Conservation (phyloP, 2,329 filamentous ascomycete species). For the Aspergillus ustus region DNA sequence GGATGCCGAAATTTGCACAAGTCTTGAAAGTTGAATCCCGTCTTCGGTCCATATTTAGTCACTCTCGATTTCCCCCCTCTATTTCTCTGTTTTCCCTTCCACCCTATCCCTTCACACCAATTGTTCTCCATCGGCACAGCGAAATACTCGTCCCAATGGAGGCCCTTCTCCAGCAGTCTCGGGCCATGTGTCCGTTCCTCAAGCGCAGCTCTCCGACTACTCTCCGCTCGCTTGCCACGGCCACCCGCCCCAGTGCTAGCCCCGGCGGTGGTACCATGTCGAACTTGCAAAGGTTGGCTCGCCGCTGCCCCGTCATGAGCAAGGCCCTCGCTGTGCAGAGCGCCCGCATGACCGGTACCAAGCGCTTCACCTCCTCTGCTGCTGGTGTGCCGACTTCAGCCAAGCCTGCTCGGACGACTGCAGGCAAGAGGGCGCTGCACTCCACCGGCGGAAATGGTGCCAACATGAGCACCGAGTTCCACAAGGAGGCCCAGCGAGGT, state of each 20-base stretch:
- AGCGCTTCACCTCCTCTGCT: constrained; percentile 44
- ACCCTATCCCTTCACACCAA: not conserved
- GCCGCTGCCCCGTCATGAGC: constrained; percentile 98
- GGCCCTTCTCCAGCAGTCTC: constrained; percentile 90
- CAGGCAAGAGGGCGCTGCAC: constrained; percentile 76
- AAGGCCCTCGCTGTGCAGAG: constrained; percentile 90
- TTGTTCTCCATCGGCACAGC: constrained; percentile 4
- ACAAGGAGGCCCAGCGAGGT: constrained; percentile 58
- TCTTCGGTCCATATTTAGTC: constrained; percentile 3
- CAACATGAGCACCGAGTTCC: constrained; percentile 66
- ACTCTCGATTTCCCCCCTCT: constrained; percentile 4
- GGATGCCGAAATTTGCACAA: constrained; percentile 12
- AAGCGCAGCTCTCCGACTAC: constrained; percentile 92
- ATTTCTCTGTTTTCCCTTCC: not conserved
- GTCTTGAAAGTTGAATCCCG: not conserved
- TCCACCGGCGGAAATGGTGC: constrained; percentile 79
- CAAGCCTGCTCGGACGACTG: constrained; percentile 55
- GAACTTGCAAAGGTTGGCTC: constrained; percentile 90
- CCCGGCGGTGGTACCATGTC: constrained; percentile 92
- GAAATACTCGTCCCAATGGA: constrained; percentile 67
- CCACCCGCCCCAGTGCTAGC: constrained; percentile 64
- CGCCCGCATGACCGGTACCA: constrained; percentile 44
- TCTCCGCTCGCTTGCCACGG: constrained; percentile 81
- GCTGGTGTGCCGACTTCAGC: constrained; percentile 33
- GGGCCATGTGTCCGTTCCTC: constrained; percentile 96